These are phyloP conservation scores for Microascus cirrosus DNA, from an alignment of 2,329 filamentous ascomycete species.

Conservation along the genomic window DNA sequence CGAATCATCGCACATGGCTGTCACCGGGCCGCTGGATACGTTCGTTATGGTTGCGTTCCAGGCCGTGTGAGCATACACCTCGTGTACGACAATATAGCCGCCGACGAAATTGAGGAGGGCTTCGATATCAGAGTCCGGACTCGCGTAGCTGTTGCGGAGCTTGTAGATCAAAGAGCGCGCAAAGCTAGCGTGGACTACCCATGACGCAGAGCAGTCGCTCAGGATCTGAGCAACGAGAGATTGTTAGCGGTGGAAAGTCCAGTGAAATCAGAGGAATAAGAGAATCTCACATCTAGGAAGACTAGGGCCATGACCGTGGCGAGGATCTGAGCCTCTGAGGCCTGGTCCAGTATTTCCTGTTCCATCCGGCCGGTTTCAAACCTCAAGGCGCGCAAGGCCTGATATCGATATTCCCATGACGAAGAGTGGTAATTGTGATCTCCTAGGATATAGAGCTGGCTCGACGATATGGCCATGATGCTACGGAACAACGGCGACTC, in stretches of 20 bases:
- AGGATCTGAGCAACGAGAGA: constrained; percentile 10
- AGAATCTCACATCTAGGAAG: constrained; percentile 13
- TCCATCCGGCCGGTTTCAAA: constrained; percentile 9
- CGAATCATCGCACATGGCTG: constrained; percentile 5
- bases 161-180: constrained; percentile 10
- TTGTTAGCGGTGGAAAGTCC: background rate
- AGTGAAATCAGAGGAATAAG: background rate
- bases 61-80: constrained; percentile 9
- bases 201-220: constrained; percentile 14
- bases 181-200: constrained; percentile 16
- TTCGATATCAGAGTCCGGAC: constrained; percentile 9
- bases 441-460: constrained; percentile 14
- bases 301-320: constrained; percentile 12
- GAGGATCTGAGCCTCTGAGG: constrained; percentile 10
- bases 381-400: constrained; percentile 7
- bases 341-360: constrained; percentile 5
- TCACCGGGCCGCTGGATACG: background rate
- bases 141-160: background rate
- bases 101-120: constrained; percentile 13
- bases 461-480: constrained; percentile 15
- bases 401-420: constrained; percentile 11
- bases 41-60: constrained; percentile 1
- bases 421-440: constrained; percentile 9
- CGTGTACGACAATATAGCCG: constrained; percentile 12
- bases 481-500: constrained; percentile 14